Evolutionary conservation across 345 rosid species (phyloP), one percentile per base, ranked within the genome.

Genomic region (Punica granatum): DNA sequence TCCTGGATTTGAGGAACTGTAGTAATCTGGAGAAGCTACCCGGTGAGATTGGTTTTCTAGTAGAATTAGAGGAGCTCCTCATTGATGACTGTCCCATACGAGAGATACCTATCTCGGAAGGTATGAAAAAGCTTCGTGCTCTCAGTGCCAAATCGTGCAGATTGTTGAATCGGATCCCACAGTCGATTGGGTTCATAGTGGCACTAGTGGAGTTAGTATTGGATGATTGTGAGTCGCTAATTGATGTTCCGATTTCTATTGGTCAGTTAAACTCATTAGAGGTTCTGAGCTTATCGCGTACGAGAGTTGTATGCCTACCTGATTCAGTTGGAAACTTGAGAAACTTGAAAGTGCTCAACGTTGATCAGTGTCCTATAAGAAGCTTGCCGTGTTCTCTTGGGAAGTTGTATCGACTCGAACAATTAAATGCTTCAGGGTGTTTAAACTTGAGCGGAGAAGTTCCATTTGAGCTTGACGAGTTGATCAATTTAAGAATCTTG

Each of bases 361-460:
- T 66, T 48, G 43, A 66, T 48, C 34, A 44, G 21, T 44, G 41
- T 14, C 37, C 56, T 7, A 36, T 48, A 32, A 23, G 30, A 28
- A 18, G 26, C 42, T 26, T 66, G 30, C 69, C 69, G 12, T 0
- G 6, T 1, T 7, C 69, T 33, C 26, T 66, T 44, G 35, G 60
- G 69, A 49, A 0, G 23, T 46, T 66, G 59, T 25, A 14, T 60
- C 48, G 42, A 0, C 69, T 66, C 21, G 60, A 31, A 34, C 42
- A 31, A 23, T 4, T 66, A 1, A 51, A 34, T 4, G 69, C 69
- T 26, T 66, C 69, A 6, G 28, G 59, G 16, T 66, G 69, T 49
- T 36, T 51, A 18, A 66, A 54, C 56, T 23, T 49, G 69, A 36
- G 8, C 0, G 69, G 69, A 9, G 23, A 66, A 31, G 31, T 66